Base-by-base conservation (phyloP, 176 grass and related monocot genomes). In the Metroxylon sagu region DNA sequence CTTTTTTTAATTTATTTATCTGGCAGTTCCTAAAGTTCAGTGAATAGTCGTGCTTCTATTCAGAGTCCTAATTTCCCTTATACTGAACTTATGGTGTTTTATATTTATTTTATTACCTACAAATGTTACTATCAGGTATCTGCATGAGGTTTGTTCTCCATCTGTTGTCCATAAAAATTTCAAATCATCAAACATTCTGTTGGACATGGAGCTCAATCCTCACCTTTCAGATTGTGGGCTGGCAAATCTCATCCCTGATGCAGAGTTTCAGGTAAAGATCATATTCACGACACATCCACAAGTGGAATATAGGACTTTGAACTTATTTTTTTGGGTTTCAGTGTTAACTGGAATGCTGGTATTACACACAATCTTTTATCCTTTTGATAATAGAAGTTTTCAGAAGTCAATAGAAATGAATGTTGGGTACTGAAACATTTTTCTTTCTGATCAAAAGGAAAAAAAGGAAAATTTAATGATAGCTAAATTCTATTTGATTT, bases 131-230 rank as follows among this genome's bases (percentile, higher is more conserved):
- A 77, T 49, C 80, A 95, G 91, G 61, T 95, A 95, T 77, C 56
- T 95, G 5, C 91, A 95, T 53, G 91, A 95, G 60, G 85, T 80
- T 51, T 95, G 86, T 63, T 90, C 58, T 0, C 91, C 86, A 0
- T 64, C 83, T 55, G 18, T 96, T 39, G 64, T 96, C 68, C 91
- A 90, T 56, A 96, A 85, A 77, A 84, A 96, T 52, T 90, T 96
- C 56, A 96, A 96, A 73, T 96, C 91, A 75, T 87, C 83, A 25
- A 96, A 96, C 57, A 96, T 96, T 82, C 19, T 96, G 52, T 56
- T 96, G 77, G 91, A 96, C 58, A 48, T 52, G 14, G 86, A 90
- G 23, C 72, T 90, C 19, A 90, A 96, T 48, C 91, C 91, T 27
- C 86, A 87, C 51, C 21, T 96, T 51, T 96, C 86, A 74, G 91